phyloP scores from a whole-genome alignment of 148 eudicot species.

The Mesembryanthemum crystallinum region DNA sequence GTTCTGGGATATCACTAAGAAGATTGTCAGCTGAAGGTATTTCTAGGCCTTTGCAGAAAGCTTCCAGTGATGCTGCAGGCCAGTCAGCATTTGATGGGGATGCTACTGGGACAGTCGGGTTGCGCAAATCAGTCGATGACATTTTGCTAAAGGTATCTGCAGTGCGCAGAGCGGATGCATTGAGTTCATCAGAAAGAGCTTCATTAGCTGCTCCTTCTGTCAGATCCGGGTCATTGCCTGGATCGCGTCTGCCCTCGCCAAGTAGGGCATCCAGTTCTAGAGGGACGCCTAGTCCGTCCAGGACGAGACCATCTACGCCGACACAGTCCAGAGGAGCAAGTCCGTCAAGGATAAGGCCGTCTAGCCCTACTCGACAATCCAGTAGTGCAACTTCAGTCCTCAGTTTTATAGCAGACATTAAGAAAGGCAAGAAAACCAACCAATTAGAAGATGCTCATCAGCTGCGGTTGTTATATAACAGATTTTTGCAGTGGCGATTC shows the following conservation, averaged over 20 bases:
- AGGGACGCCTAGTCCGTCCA: conserved; percentile 47
- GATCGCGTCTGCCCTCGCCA: conserved; percentile 62
- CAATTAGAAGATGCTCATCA: conserved; percentile 90
- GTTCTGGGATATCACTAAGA: conserved; percentile 40
- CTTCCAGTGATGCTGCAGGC: conserved; percentile 44
- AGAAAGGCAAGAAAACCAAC: conserved; percentile 70
- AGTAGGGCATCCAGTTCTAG: conserved; percentile 48
- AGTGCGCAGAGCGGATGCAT: conserved; percentile 29
- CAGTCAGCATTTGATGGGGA: conserved; percentile 37
- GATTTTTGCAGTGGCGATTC: conserved; percentile 87
- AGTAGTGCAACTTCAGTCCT: conserved; percentile 74
- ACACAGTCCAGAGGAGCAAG: conserved; percentile 53
- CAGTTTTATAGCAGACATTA: conserved; percentile 81
- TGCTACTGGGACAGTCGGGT: conserved; percentile 22
- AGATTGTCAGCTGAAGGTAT: conserved; percentile 65
- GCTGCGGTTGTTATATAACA: conserved; percentile 69
- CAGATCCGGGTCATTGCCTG: conserved; percentile 53
- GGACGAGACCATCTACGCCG: conserved; percentile 48
- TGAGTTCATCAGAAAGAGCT: conserved; percentile 47
- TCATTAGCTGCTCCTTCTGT: conserved; percentile 32
- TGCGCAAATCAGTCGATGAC: conserved; percentile 46
- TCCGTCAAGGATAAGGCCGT: conserved; percentile 68
- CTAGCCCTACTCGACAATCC: conserved; percentile 71
- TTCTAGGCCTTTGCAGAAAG: conserved; percentile 48
- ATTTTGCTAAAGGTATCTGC: conserved; percentile 35